Conservation (phyloP, 2,329 filamentous ascomycete genomes). For the Lasiodiplodia sp. region DNA sequence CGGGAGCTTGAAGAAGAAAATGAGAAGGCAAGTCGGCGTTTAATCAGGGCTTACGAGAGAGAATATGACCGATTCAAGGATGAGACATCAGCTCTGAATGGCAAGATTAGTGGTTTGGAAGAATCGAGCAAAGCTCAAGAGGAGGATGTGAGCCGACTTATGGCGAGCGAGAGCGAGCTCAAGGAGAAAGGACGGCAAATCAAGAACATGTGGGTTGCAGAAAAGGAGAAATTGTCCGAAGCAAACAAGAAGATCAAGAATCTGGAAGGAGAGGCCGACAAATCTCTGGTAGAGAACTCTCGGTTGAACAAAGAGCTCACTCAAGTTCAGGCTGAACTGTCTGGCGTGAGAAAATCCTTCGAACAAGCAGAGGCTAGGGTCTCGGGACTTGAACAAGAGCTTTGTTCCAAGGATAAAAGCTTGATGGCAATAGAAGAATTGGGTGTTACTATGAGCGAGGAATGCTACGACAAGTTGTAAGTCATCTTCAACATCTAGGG, state of each 20-base stretch:
- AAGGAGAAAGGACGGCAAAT: constrained; percentile 19
- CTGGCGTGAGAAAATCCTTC: not conserved
- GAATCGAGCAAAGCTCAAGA: not conserved
- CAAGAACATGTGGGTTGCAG: not conserved
- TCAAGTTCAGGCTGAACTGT: not conserved
- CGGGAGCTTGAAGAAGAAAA: not conserved
- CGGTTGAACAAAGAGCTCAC: not conserved
- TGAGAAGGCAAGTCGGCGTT: not conserved
- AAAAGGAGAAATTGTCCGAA: constrained; percentile 12
- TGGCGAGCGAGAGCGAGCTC: not conserved
- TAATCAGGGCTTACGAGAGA: constrained; percentile 2
- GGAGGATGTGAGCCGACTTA: not conserved
- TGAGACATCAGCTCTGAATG: not conserved
- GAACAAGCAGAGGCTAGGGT: not conserved
- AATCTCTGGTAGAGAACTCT: not conserved
- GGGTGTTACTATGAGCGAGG: not conserved
- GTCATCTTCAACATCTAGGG: not conserved
- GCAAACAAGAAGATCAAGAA: not conserved
- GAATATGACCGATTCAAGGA: constrained; percentile 7
- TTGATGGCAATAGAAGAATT: not conserved
- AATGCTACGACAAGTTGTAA: not conserved
- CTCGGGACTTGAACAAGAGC: constrained; percentile 7
- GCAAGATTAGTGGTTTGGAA: not conserved
- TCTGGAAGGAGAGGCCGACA: not conserved
- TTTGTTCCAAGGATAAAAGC: not conserved